Percentiles rank a stretch among this genome's conserved stretches.
Evolutionary conservation across 2,329 filamentous ascomycete genomes (phyloP).

Genomic region (Fusarium sp.): DNA sequence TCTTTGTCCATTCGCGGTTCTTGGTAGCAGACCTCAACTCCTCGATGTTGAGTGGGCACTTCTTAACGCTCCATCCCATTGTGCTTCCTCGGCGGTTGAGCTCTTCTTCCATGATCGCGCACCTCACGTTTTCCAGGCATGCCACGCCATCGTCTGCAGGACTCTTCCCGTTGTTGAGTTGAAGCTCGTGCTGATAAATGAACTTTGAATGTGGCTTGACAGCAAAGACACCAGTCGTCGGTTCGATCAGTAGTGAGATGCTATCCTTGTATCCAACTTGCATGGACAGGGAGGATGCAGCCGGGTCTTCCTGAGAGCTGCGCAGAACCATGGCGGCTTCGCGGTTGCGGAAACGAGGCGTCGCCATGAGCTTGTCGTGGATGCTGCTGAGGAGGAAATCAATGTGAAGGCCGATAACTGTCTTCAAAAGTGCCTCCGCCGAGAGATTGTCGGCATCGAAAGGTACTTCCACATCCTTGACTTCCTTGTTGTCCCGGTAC

Average conservation of each 20-base stretch:
- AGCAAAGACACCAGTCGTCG: conserved; percentile 80
- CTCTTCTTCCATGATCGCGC: conserved; percentile 70
- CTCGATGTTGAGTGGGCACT: conserved; percentile 63
- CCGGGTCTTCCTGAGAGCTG: conserved; percentile 71
- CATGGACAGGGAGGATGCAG: conserved; percentile 74
- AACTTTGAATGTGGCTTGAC: conserved; percentile 73
- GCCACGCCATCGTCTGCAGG: conserved; percentile 67
- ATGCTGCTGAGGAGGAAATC: conserved; percentile 77
- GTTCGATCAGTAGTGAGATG: conserved; percentile 76
- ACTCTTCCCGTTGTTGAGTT: conserved; percentile 71
- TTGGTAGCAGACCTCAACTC: conserved; percentile 71
- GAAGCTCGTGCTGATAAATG: conserved; percentile 69
- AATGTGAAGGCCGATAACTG: conserved; percentile 80
- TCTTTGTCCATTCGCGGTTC: conserved; percentile 71
- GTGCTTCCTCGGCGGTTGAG: conserved; percentile 70
- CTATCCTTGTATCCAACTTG: conserved; percentile 74
- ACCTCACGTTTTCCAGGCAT: conserved; percentile 72
- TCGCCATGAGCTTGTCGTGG: conserved; percentile 68
- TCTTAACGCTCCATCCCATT: conserved; percentile 71
- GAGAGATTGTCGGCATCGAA: conserved; percentile 77
- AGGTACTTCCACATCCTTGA: conserved; percentile 73
- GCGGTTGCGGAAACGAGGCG: conserved; percentile 70
- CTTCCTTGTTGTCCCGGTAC: conserved; percentile 85
- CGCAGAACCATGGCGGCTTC: conserved; percentile 69
- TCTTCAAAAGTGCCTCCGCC: conserved; percentile 78